phyloP scores from a whole-genome alignment of 2,329 filamentous ascomycete genomes.

The Aureobasidium sp. region DNA sequence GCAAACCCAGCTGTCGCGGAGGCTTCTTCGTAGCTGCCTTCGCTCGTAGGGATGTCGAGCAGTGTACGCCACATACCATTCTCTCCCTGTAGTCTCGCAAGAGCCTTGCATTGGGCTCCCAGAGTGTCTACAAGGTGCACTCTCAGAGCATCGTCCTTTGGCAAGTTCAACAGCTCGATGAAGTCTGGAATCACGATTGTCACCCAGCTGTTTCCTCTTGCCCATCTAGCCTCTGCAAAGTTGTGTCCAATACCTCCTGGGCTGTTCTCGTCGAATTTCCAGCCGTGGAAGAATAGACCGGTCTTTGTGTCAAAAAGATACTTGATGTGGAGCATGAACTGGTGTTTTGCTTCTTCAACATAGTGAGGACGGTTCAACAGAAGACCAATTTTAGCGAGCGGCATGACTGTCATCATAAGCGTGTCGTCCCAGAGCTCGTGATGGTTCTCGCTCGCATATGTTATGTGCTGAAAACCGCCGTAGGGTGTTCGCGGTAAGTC shows the following conservation, averaged over 20 bases:
- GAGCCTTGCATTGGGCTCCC: conserved; percentile 60
- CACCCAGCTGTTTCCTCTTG: conserved; percentile 63
- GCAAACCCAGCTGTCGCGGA: conserved; percentile 76
- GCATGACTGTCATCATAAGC: conserved; percentile 80
- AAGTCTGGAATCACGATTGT: conserved; percentile 81
- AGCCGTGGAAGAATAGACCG: conserved; percentile 74
- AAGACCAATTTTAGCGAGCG: conserved; percentile 70
- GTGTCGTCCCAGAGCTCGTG: conserved; percentile 81
- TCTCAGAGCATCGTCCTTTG: conserved; percentile 53
- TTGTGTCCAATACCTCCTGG: conserved; percentile 48
- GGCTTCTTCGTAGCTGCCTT: conserved; percentile 68
- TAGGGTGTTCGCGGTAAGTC: conserved; percentile 65
- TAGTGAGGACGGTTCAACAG: conserved; percentile 64
- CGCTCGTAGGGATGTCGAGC: conserved; percentile 56
- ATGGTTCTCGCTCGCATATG: conserved; percentile 62
- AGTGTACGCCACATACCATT: conserved; percentile 69
- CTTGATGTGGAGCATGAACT: conserved; percentile 71
- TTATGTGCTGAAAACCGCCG: conserved; percentile 69
- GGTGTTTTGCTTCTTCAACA: conserved; percentile 67
- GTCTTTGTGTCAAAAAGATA: conserved; percentile 67
- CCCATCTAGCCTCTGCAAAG: conserved; percentile 50
- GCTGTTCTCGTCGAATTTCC: conserved; percentile 61
- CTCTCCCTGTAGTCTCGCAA: conserved; percentile 52
- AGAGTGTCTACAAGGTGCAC: conserved; percentile 56
- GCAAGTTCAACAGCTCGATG: conserved; percentile 62